These are phyloP conservation scores for Zygoascus ofunaensis DNA, from an alignment of 805 yeast species.

Conservation along the genomic window DNA sequence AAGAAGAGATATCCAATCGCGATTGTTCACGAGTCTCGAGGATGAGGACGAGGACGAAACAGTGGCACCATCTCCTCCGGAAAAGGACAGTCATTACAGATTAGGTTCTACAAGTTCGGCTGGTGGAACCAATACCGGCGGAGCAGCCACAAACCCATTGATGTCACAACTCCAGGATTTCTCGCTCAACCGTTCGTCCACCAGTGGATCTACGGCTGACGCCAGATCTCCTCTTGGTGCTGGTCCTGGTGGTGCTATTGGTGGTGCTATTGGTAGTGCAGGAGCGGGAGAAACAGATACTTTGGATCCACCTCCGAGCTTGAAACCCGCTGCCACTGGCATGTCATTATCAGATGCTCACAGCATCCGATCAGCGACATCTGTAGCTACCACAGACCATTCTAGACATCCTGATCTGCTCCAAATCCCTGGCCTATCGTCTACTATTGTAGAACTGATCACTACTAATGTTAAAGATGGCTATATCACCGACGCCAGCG, in stretches of 20 bases:
- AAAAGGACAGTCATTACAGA: background rate
- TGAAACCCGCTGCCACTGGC: conserved; percentile 15
- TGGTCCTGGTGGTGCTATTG: background rate
- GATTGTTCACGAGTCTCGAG: conserved; percentile 22
- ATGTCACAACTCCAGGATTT: conserved; percentile 14
- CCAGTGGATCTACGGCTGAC: background rate
- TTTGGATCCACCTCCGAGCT: conserved; percentile 12
- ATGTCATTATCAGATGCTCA: conserved; percentile 1
- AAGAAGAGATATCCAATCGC: conserved; percentile 26
- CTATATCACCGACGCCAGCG: conserved; percentile 44
- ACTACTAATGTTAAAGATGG: conserved; percentile 71
- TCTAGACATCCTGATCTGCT: conserved; percentile 25
- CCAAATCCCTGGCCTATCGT: conserved; percentile 38
- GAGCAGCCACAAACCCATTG: conserved; percentile 11
- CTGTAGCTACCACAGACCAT: conserved; percentile 7
- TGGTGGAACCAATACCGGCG: background rate
- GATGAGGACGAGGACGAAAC: conserved; percentile 16
- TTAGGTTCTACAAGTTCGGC: background rate
- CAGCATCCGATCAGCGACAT: conserved; percentile 3
- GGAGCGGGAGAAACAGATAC: conserved; percentile 1
- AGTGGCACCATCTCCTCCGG: conserved; percentile 6
- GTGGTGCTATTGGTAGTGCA: background rate
- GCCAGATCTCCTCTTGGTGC: background rate
- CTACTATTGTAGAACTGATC: conserved; percentile 79
- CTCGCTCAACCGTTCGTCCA: background rate